Evolutionary conservation across 768 basidiomycete genomes (phyloP), one percentile per base, ranked within the genome.

Genomic region (Auriscalpium microsporum): DNA sequence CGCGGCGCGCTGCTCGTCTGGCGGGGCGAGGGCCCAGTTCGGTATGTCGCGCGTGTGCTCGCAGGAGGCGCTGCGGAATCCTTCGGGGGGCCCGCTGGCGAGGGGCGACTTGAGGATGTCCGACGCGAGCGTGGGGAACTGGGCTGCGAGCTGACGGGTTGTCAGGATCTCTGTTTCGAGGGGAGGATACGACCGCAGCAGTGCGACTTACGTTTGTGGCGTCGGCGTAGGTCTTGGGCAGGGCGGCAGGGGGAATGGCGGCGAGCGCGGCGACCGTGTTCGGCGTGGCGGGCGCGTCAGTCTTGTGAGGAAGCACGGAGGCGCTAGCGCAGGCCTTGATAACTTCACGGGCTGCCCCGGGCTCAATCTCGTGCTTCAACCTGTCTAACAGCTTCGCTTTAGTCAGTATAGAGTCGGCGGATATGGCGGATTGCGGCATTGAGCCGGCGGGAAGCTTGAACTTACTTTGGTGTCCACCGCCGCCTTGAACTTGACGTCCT

Each of bases 201-300:
- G 28, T 28, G 40, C 17, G 40, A 42, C 59, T 52, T 47, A 60
- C 59, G 36, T 55, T 37, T 21, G 57, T 55, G 48, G 48, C 52
- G 19, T 50, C 37, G 38, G 45, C 28, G 37, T 44, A 54, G 8
- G 34, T 52, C 53, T 48, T 21, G n/a, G 53, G 38, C n/a, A 50
- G 34, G 16, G 21, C 35, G 28, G 13, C 40, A 14, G 23, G 16
- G 4, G 21, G 38, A 48, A 40, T 54, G 42, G 28, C 36, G 50
- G 4, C 2, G 6, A 42, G 21, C 16, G 23, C 28, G 40, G n/a
- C 14, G 50, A 19, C 10, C 49, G 28, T 9, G 49, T 52, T 40
- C 2, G 28, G 28, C 28, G 28, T 28, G 28, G 28, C 28, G 28
- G 28, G 28, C 28, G 28, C 28, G 28, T 28, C 28, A 28, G 28